Base-by-base conservation (phyloP, 176 grass and related monocot genomes). In the Alopecurus myosuroides region DNA sequence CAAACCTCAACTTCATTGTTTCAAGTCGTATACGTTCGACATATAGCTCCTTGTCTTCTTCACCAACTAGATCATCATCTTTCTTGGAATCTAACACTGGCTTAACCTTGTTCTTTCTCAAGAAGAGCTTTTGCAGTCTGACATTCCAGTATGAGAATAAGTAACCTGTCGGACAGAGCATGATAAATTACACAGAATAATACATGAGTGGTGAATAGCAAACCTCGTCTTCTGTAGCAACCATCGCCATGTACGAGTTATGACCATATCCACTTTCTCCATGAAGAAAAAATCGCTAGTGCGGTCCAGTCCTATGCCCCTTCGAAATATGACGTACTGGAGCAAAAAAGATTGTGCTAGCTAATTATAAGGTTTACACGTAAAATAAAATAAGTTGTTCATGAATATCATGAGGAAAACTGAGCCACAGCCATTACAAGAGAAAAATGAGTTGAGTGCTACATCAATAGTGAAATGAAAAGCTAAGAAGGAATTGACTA, bases 241-340 rank as follows among this genome's bases (percentile, higher is more conserved):
- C 89, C 88, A 89, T 76, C 57, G 75, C 97, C 97, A 99, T 56
- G 89, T 71, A 55, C 84, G 93, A 71, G 84, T 83, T 84, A 99
- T 99, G 77, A 99, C 92, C 87, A 89, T 83, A 45, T 99, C 91
- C 83, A 99, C 80, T 84, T 99, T 99, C 73, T 89, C 93, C 97
- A 99, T 96, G 66, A 92, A 77, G 87, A 99, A 99, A 88, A 92
- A 94, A 84, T 99, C 89, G 66, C 83, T 99, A 57, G 97, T 99
- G 63, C 81, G 53, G 76, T 99, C 93, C 39, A 92, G 41, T 81
- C 97, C 97, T 82, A 96, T 99, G 84, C 93, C 97, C 55, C 97
- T 94, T 39, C 88, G 87, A 74, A 99, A 99, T 86, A 99, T 99
- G 19, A 96, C 88, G 76, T 96, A 99, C 93, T 99, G 82, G 17